These are phyloP conservation scores for Plasmodium vinckei DNA, from an alignment of 169 alveolate genomes.

Conservation along the genomic window DNA sequence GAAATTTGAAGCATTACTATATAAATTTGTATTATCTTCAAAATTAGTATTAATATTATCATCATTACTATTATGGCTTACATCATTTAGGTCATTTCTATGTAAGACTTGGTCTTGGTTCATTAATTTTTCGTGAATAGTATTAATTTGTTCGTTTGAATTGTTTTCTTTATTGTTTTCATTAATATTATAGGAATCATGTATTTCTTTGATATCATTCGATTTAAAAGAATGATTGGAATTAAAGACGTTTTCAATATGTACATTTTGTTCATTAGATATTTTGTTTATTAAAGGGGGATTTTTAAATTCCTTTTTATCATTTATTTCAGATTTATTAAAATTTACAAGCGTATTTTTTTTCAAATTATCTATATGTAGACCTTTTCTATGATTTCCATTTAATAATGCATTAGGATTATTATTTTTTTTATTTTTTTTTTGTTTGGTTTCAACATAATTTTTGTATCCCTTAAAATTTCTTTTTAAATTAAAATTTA, in stretches of 20 bases:
- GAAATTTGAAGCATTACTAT: no score
- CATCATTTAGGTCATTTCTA: no score
- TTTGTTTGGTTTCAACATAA: neutral
- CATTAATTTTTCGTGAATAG: neutral
- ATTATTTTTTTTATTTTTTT: conserved; percentile 3
- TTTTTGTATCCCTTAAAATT: conserved; percentile 20
- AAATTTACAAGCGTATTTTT: neutral
- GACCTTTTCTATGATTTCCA: neutral
- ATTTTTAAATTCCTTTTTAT: conserved; percentile 11
- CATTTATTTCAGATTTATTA: conserved; percentile 25
- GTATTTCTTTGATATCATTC: conserved; percentile 4
- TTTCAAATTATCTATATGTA: conserved; percentile 1
- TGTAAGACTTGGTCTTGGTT: no score
- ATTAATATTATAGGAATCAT: neutral
- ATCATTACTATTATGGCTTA: neutral
- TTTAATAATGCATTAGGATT: neutral
- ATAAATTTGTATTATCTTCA: no score
- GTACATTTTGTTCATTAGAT: conserved; percentile 22
- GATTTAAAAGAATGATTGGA: conserved; percentile 9
- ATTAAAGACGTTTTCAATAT: conserved; percentile 33
- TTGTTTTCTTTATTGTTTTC: neutral
- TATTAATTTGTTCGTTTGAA: neutral
- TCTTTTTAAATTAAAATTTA: conserved; percentile 49
- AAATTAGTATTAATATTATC: no score
- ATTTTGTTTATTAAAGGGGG: conserved; percentile 24